Base-by-base conservation (phyloP, 2,329 filamentous ascomycete genomes). In the Talaromyces sp. region DNA sequence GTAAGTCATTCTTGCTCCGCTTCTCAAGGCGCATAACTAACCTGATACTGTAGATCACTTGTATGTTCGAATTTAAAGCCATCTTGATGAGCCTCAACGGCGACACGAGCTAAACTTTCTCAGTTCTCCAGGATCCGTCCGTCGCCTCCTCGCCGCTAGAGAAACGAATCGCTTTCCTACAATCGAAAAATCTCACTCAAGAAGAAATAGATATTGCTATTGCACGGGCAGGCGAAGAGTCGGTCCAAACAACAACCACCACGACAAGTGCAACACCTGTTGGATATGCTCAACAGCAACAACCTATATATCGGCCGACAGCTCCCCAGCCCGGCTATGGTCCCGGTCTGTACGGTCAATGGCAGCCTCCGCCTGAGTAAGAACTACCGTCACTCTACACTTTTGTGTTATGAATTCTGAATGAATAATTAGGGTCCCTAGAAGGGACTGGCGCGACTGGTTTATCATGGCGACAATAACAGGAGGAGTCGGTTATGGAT, bases 391-490 rank as follows among this genome's bases (percentile, higher is more conserved):
- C 27, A 10, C 11, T 22, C 11, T 25, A 39, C 5, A 15, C 8
- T 3, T 8, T 9, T 27, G 27, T 22, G n/a, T 13, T 33, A n/a
- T n/a, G 11, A n/a, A 37, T 62, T 31, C 35, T 68, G 27, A 45
- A 67, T 19, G 25, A 6, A 22, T 25, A 3, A 17, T 22, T 41
- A 81, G 80, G 67, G 80, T 88, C 2, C 93, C 93, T 3, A 89
- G 88, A 75, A 85, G 95, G 73, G 95, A 99, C 80, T 99, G 95
- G 95, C 87, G 96, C 67, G 95, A 99, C 76, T 98, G 93, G 91
- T 99, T 99, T 80, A 98, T 99, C 78, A 97, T 98, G 92, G 95
- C 95, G 8, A 99, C 95, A 0, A 91, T 98, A 13, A 90, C 96
- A 68, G 90, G 93, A 65, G 92, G 93, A 58, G 89, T 97, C 22